phyloP scores from a whole-genome alignment of 164 flowering plant species.

The Hamamelis virginiana region DNA sequence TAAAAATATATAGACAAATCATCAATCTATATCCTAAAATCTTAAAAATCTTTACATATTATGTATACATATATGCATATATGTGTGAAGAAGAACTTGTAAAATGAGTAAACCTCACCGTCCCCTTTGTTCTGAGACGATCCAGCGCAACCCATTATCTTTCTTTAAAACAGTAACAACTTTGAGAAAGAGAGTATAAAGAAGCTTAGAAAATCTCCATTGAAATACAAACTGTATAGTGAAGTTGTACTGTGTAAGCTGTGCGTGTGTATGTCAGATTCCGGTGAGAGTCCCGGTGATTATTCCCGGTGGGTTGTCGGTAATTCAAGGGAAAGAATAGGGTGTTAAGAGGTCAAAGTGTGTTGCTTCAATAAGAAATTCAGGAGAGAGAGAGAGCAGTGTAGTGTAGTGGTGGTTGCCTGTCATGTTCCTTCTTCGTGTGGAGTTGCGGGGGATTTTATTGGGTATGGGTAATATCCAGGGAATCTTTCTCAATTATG shows the following conservation, averaged over 20 bases:
- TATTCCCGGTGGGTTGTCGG: neutral
- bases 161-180: neutral
- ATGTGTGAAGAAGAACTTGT: too few relatives aligned
- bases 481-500: neutral
- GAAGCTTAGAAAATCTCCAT: slow-evolving; percentile 2
- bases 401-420: slow-evolving; percentile 22
- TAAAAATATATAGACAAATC: neutral
- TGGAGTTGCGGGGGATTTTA: neutral
- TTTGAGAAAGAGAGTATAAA: neutral
- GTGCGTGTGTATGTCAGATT: too few relatives aligned
- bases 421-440: slow-evolving; percentile 20
- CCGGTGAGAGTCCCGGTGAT: neutral
- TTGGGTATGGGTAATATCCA: neutral
- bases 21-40: neutral
- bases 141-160: slow-evolving; percentile 47
- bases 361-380: neutral
- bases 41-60: too few relatives aligned
- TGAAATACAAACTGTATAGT: neutral
- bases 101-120: slow-evolving; percentile 26
- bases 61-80: neutral
- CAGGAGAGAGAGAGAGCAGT: neutral
- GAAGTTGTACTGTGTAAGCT: too few relatives aligned
- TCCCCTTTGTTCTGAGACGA: slow-evolving; percentile 52
- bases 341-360: neutral
- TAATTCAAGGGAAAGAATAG: too few relatives aligned